phyloP scores from a whole-genome alignment of 2,329 filamentous ascomycete genomes.

The Hypoxylon sp. region DNA sequence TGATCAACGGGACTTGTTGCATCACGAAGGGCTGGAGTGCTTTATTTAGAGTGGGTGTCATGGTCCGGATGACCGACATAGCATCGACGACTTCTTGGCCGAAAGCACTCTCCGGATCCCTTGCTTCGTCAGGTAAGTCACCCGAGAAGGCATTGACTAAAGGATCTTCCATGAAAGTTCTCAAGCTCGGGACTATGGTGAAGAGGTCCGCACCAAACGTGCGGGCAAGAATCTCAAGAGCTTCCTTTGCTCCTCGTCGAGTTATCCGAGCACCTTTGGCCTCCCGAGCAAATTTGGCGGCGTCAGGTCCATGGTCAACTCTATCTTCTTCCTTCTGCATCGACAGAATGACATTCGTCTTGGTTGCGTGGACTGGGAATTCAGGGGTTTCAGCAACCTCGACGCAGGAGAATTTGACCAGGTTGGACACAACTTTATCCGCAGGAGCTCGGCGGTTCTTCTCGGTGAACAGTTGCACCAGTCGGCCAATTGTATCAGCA shows the following conservation, averaged over 20 bases:
- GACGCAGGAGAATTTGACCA: slow-evolving; percentile 97
- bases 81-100: slow-evolving; percentile 95
- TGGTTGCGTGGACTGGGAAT: slow-evolving; percentile 81
- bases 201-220: slow-evolving; percentile 83
- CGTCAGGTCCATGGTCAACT: slow-evolving; percentile 84
- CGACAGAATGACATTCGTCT: slow-evolving; percentile 85
- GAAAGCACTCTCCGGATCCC: slow-evolving; percentile 75
- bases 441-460: slow-evolving; percentile 84
- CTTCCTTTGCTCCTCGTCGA: slow-evolving; percentile 91
- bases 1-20: slow-evolving; percentile 82
- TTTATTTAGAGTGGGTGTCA: slow-evolving; percentile 86
- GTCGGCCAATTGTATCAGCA: slow-evolving; percentile 80
- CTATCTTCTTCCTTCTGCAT: slow-evolving; percentile 97
- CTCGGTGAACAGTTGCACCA: slow-evolving; percentile 86
- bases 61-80: slow-evolving; percentile 88
- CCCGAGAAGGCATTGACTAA: slow-evolving; percentile 77
- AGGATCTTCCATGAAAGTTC: slow-evolving; percentile 81
- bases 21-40: slow-evolving; percentile 83
- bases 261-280: slow-evolving; percentile 90
- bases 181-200: slow-evolving; percentile 83
- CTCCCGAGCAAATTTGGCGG: slow-evolving; percentile 87
- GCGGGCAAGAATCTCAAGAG: slow-evolving; percentile 83
- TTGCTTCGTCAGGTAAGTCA: slow-evolving; percentile 76
- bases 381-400: slow-evolving; percentile 98
- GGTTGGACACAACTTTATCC: slow-evolving; percentile 93